Percentiles rank a stretch among this genome's conserved stretches.
phyloP scores from a whole-genome alignment of 768 basidiomycete species.

The Russula brevipes region DNA sequence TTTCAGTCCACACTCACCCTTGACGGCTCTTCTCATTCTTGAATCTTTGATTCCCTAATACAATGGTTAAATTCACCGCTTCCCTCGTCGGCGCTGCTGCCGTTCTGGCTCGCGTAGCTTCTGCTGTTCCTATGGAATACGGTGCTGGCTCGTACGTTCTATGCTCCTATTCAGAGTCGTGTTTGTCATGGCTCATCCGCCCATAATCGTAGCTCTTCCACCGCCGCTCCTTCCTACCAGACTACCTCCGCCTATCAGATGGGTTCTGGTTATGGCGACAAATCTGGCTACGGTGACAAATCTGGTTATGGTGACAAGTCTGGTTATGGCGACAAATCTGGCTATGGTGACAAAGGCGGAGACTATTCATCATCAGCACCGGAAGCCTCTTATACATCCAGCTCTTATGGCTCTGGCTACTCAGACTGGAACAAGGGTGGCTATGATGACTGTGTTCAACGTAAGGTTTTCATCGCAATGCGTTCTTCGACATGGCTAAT shows the following conservation, averaged over 20 bases:
- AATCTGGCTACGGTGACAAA: not conserved
- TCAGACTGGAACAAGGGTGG: slow-evolving; percentile 51
- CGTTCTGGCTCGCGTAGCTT: slow-evolving; percentile 47
- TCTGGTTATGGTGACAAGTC: too few relatives aligned
- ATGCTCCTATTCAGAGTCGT: too few relatives aligned
- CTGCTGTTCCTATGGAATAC: slow-evolving; percentile 45
- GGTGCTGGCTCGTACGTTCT: not conserved
- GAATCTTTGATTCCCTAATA: slow-evolving; percentile 33
- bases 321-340: too few relatives aligned
- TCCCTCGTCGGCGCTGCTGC: slow-evolving; percentile 51
- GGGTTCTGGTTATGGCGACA: not conserved
- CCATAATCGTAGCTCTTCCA: slow-evolving; percentile 21
- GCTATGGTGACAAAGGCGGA: too few relatives aligned
- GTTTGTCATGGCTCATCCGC: not conserved
- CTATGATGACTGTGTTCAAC: slow-evolving; percentile 66
- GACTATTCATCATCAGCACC: too few relatives aligned
- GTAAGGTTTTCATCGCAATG: slow-evolving; percentile 39
- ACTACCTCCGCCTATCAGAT: slow-evolving; percentile 22
- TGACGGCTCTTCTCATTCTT: slow-evolving; percentile 37
- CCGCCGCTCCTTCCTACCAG: not conserved
- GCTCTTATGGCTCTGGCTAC: slow-evolving; percentile 55
- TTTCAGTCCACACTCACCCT: slow-evolving; percentile 41
- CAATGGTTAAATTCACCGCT: slow-evolving; percentile 57
- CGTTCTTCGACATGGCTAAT: slow-evolving; percentile 5
- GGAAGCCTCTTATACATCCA: not conserved